Evolutionary conservation across 352 stramenopile genomes (phyloP), one percentile per base, ranked within the genome.

Genomic region (Globisporangium radiosum): DNA sequence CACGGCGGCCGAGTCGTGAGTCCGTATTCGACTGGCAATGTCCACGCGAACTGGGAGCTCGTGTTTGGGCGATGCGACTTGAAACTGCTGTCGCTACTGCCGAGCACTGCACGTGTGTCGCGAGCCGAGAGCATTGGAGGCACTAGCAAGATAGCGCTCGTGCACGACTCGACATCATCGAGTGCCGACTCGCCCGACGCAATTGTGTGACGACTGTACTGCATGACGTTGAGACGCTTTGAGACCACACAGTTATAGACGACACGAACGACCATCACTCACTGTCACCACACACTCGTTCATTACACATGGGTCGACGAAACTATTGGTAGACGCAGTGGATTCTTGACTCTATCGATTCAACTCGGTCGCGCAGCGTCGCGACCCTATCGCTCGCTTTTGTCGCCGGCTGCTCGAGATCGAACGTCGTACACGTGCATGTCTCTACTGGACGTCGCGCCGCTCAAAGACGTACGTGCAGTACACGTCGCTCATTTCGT

Each of bases 401-500:
- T 25, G 25, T 25, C 25, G 25, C 2, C 25, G 25, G 25, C 25
- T 25, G 25, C 25, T 25, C 25, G 25, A 25, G 25, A 25, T 25
- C 25, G 25, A 25, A 25, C 25, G 25, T 25, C 25, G 1, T 25
- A 25, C 2, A 25, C 25, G 25, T 25, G 25, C 25, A 25, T 25
- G 25, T 2, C 25, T 25, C 25, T 25, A 25, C 25, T 25, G 25
- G 25, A 25, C 25, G 25, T 25, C 25, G 11, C 80, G 72, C 10
- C 66, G 70, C 45, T 72, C 86, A 57, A 94, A 94, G 7, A 78
- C 90, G 76, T 94, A 94, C 59, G 92, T 76, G 69, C 81, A 91
- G 70, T 94, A 94, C 63, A 85, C 76, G 65, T 94, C 85, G 63
- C 76, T 88, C 86, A 95, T 93, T 62, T 95, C 86, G 73, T 93